Evolutionary conservation across 2,329 filamentous ascomycete genomes (phyloP), one percentile per base, ranked within the genome.

Genomic region (Dendrostoma leiphaemia): DNA sequence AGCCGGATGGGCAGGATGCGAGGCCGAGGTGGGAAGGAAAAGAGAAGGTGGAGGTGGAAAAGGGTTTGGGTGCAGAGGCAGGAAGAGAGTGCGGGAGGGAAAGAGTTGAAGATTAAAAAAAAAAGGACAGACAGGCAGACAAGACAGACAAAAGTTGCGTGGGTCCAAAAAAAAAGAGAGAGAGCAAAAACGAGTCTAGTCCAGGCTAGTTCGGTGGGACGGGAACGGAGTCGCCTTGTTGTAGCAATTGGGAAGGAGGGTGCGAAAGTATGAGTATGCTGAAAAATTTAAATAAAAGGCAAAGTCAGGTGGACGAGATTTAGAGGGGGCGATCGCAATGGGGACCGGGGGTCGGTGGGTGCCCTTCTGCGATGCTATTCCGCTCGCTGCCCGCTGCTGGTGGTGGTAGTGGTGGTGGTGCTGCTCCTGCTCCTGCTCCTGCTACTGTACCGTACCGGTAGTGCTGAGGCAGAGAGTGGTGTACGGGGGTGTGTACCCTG

Each of bases 1-100:
- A 21, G 28, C 34, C 29, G 44, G 28, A 46, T 17, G 44, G 28
- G 32, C n/a, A n/a, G n/a, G n/a, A n/a, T n/a, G n/a, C 43, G 44
- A 46, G 29, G 44, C 49, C 38, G 31, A 50, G 44, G 35, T 43
- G 54, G 49, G 47, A 55, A 46, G 24, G 54, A 37, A 51, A 48
- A 41, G 52, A 44, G 31, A 45, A 51, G 34, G n/a, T 4, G 21
- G 7, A 23, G n/a, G 24, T 23, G 47, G 17, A n/a, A 23, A 8
- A 31, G 35, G 2, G 34, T 43, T 35, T 21, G 43, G 3, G 24
- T 34, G 26, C 23, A 15, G 34, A 32, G 21, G 19, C 10, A n/a
- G 24, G 12, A 35, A 26, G 26, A 15, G 6, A 17, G 6, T 17
- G 28, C 3, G 29, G 15, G 37, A 26, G 29, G 17, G 7, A 19